phyloP scores from a whole-genome alignment of 257 asterid genomes.

The Nicotiana obtusifolia region DNA sequence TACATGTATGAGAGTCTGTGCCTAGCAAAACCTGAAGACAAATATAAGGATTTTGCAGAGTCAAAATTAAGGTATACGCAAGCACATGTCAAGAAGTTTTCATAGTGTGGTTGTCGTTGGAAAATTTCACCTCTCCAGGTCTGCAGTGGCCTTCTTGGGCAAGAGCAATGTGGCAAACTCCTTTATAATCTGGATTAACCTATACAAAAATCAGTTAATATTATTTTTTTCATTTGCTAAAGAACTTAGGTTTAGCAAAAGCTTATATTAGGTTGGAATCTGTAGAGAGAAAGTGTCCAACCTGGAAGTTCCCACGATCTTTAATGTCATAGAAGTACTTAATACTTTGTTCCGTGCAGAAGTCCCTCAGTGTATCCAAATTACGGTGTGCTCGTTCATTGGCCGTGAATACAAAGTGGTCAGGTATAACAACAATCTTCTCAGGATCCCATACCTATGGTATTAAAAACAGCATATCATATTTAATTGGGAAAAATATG shows the following conservation, averaged over 20 bases:
- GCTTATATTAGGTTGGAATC: not conserved
- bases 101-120: no score
- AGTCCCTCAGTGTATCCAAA: constrained; percentile 83
- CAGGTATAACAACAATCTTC: constrained; percentile 79
- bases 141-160: constrained; percentile 99
- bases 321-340: constrained; percentile 88
- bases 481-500: not conserved
- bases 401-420: constrained; percentile 85
- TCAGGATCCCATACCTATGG: constrained; percentile 94
- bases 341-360: constrained; percentile 72
- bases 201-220: constrained; percentile 19
- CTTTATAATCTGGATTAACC: constrained; percentile 97
- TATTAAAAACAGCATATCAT: not conserved
- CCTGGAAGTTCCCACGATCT: constrained; percentile 86
- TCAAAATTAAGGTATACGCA: no score
- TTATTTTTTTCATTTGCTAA: not conserved
- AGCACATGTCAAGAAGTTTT: not conserved
- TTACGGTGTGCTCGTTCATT: constrained; percentile 91
- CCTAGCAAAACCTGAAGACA: constrained; percentile 67
- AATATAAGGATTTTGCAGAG: not conserved
- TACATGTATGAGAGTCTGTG: constrained; percentile 92
- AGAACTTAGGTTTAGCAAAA: not conserved
- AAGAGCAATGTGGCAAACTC: constrained; percentile 96
- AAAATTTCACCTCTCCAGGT: constrained; percentile 73
- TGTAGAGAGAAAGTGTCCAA: constrained; percentile 7